Evolutionary conservation across 345 rosid species (phyloP), one percentile per base, ranked within the genome.

Genomic region (Cochlearia excelsa): DNA sequence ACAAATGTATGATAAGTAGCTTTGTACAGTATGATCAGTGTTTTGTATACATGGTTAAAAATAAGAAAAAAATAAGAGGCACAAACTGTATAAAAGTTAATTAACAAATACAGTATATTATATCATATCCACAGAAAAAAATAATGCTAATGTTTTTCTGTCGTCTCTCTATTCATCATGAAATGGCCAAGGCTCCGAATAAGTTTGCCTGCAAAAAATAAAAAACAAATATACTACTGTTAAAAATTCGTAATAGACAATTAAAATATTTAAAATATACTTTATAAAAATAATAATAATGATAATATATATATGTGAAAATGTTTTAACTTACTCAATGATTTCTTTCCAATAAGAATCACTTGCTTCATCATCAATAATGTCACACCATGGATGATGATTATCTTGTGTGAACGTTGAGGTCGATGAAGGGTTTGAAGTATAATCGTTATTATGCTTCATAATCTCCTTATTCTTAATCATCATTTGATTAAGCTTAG

Each of bases 401-500:
- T 16, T 16, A 39, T 74, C 79, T 73, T 80, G 83, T 43, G 80
- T 74, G 43, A 75, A 73, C 33, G 83, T 76, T 66, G 77, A 76
- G 55, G 77, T 84, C 23, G 86, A 77, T 56, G 84, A 79, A 72
- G 80, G 84, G 60, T 81, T 71, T 39, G 88, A 80, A 45, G 65
- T 73, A 33, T 56, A 69, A 29, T 66, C 65, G 23, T 16, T 16
- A 35, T 33, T 59, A 7, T 77, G 71, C 66, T 71, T 70, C 23
- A 34, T 2, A 28, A 55, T 29, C 51, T 55, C 68, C 34, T 55
- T 69, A 57, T 61, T 34, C 61, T 61, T 68, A 39, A 54, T 43
- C 67, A 68, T 46, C 67, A 39, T 53, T 44, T 63, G 77, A 27
- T 56, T 57, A 40, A 34, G 7, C 34, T 64, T 47, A 3, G 76